Conservation (phyloP, 2,329 filamentous ascomycete species). For the Colletotrichum orchidophilum region DNA sequence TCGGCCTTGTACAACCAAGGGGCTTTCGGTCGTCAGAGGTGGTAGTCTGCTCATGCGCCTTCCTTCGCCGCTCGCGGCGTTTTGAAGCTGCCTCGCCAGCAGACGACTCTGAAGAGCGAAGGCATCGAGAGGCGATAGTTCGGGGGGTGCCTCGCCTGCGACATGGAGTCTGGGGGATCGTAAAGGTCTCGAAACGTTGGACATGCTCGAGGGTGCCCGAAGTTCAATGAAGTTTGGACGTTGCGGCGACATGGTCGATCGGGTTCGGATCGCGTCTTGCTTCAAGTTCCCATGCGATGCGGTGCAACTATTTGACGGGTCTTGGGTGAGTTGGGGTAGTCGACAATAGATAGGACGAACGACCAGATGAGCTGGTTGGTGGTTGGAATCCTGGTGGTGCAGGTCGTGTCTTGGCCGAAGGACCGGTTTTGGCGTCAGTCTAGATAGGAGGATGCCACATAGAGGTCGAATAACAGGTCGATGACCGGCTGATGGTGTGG, state of each 20-base stretch:
- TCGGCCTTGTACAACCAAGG: slow-evolving; percentile 77
- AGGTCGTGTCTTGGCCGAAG: slow-evolving; percentile 35
- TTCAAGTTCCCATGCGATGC: slow-evolving; percentile 23
- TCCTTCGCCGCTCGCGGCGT: slow-evolving; percentile 75
- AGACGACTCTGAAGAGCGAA: slow-evolving; percentile 92
- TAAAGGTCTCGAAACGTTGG: slow-evolving; percentile 61
- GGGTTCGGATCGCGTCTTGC: slow-evolving; percentile 11
- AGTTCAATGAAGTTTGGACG: slow-evolving; percentile 69
- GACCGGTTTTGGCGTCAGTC: slow-evolving; percentile 37
- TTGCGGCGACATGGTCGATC: slow-evolving; percentile 56
- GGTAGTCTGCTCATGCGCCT: slow-evolving; percentile 86
- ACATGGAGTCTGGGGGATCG: slow-evolving; percentile 80
- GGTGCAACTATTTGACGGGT: neutral
- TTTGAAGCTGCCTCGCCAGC: slow-evolving; percentile 86
- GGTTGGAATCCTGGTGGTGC: slow-evolving; percentile 30
- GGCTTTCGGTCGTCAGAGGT: slow-evolving; percentile 83
- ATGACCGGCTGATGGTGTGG: slow-evolving; percentile 22
- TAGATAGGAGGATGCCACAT: slow-evolving; percentile 19
- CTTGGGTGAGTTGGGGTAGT: neutral
- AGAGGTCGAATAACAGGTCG: slow-evolving; percentile 23
- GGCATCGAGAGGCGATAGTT: slow-evolving; percentile 92
- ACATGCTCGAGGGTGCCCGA: slow-evolving; percentile 60
- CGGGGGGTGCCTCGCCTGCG: slow-evolving; percentile 84
- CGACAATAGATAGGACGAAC: slow-evolving; percentile 4
- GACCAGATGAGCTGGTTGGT: slow-evolving; percentile 21